phyloP scores from a whole-genome alignment of 805 yeast genomes.

The Yamadazyma laniorum region DNA sequence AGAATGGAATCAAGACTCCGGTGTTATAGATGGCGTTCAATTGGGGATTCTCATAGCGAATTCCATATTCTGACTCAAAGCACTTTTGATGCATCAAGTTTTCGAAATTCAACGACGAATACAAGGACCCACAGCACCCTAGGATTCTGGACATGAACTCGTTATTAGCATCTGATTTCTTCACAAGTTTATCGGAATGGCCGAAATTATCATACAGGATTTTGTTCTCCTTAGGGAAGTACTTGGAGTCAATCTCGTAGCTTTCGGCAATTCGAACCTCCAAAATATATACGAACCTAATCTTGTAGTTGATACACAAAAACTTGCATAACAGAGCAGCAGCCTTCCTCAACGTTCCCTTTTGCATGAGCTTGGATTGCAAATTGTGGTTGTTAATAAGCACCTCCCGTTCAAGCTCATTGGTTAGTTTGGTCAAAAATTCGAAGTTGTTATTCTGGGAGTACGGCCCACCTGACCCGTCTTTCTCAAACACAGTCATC shows the following conservation, averaged over 20 bases:
- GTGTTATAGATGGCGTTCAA: constrained; percentile 34
- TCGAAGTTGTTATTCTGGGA: constrained; percentile 47
- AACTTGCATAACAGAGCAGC: constrained; percentile 38
- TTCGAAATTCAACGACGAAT: constrained; percentile 28
- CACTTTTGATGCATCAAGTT: constrained; percentile 42
- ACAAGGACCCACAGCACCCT: constrained; percentile 38
- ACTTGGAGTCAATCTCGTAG: constrained; percentile 39
- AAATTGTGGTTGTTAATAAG: constrained; percentile 24
- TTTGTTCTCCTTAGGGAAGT: constrained; percentile 45
- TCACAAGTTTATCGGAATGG: constrained; percentile 35
- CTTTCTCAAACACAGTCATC: constrained; percentile 54
- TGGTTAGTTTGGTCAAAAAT: constrained; percentile 20
- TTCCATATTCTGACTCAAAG: constrained; percentile 53
- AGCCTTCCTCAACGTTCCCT: constrained; percentile 46
- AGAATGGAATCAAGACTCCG: constrained; percentile 56
- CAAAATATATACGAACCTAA: constrained; percentile 48
- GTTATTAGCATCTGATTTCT: constrained; percentile 23
- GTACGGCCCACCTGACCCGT: constrained; percentile 65
- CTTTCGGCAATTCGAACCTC: constrained; percentile 52
- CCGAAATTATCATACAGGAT: constrained; percentile 46
- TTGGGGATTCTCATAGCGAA: constrained; percentile 36
- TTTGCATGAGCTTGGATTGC: constrained; percentile 32
- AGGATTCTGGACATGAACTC: constrained; percentile 44
- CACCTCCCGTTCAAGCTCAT: constrained; percentile 13
- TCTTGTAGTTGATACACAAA: constrained; percentile 30